Conservation (phyloP, 495 filamentous ascomycete species). For the Corynascus novoguineensis region DNA sequence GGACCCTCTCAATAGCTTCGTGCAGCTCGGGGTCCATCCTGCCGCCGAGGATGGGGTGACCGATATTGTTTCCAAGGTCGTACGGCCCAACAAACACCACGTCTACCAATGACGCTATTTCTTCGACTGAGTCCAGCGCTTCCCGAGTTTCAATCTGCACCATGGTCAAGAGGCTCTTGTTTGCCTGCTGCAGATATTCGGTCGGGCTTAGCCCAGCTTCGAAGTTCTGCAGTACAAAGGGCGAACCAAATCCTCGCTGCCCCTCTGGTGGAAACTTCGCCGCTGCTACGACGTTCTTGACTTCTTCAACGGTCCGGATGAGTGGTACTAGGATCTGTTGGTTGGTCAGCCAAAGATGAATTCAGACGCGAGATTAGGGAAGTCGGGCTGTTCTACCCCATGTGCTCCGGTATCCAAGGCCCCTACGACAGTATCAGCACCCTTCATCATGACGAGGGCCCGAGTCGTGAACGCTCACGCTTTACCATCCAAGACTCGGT, state of each 20-base stretch:
- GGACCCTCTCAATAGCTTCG: slow-evolving; percentile 59
- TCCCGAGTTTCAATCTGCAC: slow-evolving; percentile 79
- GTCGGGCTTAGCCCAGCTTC: slow-evolving; percentile 45
- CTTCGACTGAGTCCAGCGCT: slow-evolving; percentile 63
- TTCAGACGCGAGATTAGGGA: neutral
- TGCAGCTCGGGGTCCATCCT: slow-evolving; percentile 60
- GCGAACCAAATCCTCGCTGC: slow-evolving; percentile 60
- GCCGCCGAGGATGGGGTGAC: slow-evolving; percentile 58
- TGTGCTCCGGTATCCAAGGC: slow-evolving; percentile 66
- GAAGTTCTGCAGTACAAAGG: slow-evolving; percentile 62
- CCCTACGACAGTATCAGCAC: slow-evolving; percentile 33
- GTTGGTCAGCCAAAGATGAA: slow-evolving; percentile 13
- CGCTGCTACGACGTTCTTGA: slow-evolving; percentile 50
- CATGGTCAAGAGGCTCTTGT: slow-evolving; percentile 63
- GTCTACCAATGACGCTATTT: slow-evolving; percentile 69
- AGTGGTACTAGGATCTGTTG: slow-evolving; percentile 56
- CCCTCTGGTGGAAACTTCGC: slow-evolving; percentile 65
- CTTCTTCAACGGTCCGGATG: slow-evolving; percentile 59
- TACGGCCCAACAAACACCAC: slow-evolving; percentile 76
- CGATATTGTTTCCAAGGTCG: slow-evolving; percentile 71
- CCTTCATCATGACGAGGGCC: neutral
- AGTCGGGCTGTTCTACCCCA: slow-evolving; percentile 43
- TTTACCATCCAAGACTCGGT: slow-evolving; percentile 66
- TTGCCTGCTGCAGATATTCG: slow-evolving; percentile 71
- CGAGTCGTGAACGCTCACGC: slow-evolving; percentile 46